These are phyloP conservation scores for Heritiera fomes DNA, from an alignment of 345 rosid genomes.

Conservation along the genomic window DNA sequence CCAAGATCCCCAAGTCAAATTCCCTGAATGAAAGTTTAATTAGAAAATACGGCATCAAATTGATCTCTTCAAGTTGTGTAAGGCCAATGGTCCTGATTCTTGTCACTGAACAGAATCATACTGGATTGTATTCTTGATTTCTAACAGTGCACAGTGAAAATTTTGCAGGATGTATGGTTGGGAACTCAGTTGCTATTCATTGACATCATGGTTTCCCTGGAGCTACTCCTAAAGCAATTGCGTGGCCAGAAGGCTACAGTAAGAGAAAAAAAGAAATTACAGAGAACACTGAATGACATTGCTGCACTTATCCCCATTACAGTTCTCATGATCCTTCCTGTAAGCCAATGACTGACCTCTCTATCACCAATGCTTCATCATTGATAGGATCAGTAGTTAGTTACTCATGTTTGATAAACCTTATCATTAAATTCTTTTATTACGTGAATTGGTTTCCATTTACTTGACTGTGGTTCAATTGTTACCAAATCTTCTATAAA, in stretches of 20 bases:
- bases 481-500: not conserved
- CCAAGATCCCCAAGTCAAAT: slow-evolving; percentile 21
- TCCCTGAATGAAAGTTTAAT: slow-evolving; percentile 32
- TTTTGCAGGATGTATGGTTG: slow-evolving; percentile 50
- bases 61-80: slow-evolving; percentile 41
- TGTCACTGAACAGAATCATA: not conserved
- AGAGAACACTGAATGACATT: slow-evolving; percentile 50
- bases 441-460: not conserved
- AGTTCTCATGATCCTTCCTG: slow-evolving; percentile 67
- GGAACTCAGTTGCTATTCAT: slow-evolving; percentile 62
- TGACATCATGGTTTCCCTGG: slow-evolving; percentile 44
- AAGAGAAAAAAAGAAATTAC: slow-evolving; percentile 48
- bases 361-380: not conserved
- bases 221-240: slow-evolving; percentile 47
- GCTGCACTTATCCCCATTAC: slow-evolving; percentile 56
- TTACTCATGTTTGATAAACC: not conserved
- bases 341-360: slow-evolving; percentile 28
- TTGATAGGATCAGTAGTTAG: not conserved
- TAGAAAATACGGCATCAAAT: slow-evolving; percentile 42
- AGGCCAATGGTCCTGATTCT: slow-evolving; percentile 20
- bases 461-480: not conserved
- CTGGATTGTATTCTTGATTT: not conserved
- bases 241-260: slow-evolving; percentile 38
- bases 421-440: not conserved
- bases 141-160: not conserved